Conservation (phyloP, 1,139 yeast genomes). For the Dujonia santamariae region DNA sequence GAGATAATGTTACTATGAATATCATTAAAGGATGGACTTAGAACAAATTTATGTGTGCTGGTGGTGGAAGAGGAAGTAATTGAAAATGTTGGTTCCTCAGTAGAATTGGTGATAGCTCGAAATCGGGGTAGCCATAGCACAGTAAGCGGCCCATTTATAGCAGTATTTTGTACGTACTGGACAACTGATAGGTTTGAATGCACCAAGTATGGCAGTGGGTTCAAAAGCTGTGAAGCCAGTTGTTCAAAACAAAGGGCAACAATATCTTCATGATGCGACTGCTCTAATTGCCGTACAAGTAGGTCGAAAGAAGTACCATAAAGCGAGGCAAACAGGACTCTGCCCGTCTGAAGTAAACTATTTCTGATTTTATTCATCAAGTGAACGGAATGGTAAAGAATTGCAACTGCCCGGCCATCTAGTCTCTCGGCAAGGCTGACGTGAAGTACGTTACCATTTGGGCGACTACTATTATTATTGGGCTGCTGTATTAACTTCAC, state of each 20-base stretch:
- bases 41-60: too few relatives aligned
- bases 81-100: constrained; percentile 2
- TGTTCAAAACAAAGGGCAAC: constrained; percentile 9
- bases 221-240: not conserved
- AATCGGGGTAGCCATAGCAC: constrained; percentile 22
- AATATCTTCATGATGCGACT: too few relatives aligned
- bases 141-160: constrained; percentile 6
- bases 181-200: constrained; percentile 3
- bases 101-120: constrained; percentile 9
- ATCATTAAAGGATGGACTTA: too few relatives aligned
- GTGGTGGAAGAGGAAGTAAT: too few relatives aligned
- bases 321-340: constrained; percentile 9
- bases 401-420: constrained; percentile 8
- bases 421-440: not conserved
- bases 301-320: too few relatives aligned
- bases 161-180: not conserved
- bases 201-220: constrained; percentile 1
- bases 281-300: too few relatives aligned
- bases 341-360: constrained; percentile 9
- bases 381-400: constrained; percentile 15
- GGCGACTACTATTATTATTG: not conserved
- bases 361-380: constrained; percentile 11
- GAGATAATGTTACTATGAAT: too few relatives aligned
- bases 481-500: not conserved
- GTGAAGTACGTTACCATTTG: too few relatives aligned